Evolutionary conservation across 495 filamentous ascomycete genomes (phyloP).

Genomic region (Lasiosphaeriaceae sp.): DNA sequence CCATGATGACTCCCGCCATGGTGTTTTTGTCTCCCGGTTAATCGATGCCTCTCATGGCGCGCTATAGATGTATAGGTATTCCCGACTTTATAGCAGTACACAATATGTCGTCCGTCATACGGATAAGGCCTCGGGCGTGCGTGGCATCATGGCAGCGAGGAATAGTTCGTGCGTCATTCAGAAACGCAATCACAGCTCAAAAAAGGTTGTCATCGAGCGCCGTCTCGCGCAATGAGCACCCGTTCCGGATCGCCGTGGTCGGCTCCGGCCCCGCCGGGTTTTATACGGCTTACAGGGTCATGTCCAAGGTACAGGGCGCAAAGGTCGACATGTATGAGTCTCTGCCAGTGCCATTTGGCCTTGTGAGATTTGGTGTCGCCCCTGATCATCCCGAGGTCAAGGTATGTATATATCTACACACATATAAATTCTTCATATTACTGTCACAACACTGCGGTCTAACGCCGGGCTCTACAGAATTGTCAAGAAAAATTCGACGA

Average conservation of each 20-base stretch:
- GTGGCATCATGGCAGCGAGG: not conserved
- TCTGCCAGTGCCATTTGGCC: constrained; percentile 84
- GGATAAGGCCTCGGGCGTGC: not conserved
- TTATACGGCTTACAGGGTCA: constrained; percentile 82
- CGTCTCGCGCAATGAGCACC: constrained; percentile 38
- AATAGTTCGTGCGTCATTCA: not conserved
- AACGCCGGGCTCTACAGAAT: constrained; percentile 57
- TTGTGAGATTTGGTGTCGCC: constrained; percentile 90
- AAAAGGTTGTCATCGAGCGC: constrained; percentile 13
- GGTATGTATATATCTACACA: constrained; percentile 45
- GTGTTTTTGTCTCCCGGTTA: too few relatives aligned
- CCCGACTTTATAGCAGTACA: not conserved
- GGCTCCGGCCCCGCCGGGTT: constrained; percentile 96
- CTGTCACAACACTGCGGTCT: too few relatives aligned
- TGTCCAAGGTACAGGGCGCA: constrained; percentile 66
- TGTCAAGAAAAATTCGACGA: constrained; percentile 91
- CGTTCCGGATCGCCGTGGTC: constrained; percentile 78
- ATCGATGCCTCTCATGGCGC: too few relatives aligned
- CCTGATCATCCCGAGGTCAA: constrained; percentile 98
- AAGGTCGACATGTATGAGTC: constrained; percentile 95
- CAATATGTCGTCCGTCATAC: constrained; percentile 6
- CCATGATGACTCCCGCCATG: too few relatives aligned
- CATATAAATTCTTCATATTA: not conserved
- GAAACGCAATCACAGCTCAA: constrained; percentile 1
- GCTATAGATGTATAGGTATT: not conserved